phyloP scores from a whole-genome alignment of 2,329 filamentous ascomycete genomes.

The Trichophyton benhamiae region DNA sequence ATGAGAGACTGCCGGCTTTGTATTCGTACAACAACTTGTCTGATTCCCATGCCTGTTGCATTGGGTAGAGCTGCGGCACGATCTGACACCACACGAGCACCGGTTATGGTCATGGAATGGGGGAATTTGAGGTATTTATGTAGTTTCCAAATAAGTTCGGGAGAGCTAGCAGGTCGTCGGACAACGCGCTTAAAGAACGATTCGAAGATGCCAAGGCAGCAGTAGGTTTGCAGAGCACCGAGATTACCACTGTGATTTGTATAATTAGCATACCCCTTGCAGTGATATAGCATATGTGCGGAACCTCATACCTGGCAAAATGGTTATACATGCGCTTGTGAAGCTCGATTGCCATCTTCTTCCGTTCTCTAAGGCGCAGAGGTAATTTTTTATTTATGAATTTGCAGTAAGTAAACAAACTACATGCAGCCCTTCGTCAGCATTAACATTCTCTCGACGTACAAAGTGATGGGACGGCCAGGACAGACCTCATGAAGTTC shows the following conservation, averaged over 20 bases:
- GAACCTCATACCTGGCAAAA: slow-evolving; percentile 32
- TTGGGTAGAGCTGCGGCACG: slow-evolving; percentile 32
- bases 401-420: slow-evolving; percentile 24
- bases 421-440: slow-evolving; percentile 8
- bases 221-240: slow-evolving; percentile 24
- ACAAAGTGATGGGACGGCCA: background rate
- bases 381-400: slow-evolving; percentile 23
- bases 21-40: slow-evolving; percentile 30
- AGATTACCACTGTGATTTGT: slow-evolving; percentile 25
- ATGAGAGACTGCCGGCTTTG: slow-evolving; percentile 27
- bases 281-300: background rate
- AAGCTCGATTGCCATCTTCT: slow-evolving; percentile 28
- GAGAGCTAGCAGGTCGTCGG: slow-evolving; percentile 20
- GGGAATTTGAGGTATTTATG: slow-evolving; percentile 28
- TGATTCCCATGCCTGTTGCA: slow-evolving; percentile 26
- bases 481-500: slow-evolving; percentile 26
- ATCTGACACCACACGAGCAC: slow-evolving; percentile 31
- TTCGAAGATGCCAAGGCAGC: slow-evolving; percentile 28
- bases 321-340: slow-evolving; percentile 37
- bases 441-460: background rate
- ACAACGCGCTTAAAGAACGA: slow-evolving; percentile 26
- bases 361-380: slow-evolving; percentile 25
- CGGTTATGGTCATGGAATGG: slow-evolving; percentile 24
- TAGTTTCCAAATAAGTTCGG: slow-evolving; percentile 26
- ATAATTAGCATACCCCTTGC: background rate